phyloP scores from a whole-genome alignment of 1,284 basidiomycete species.

The Taiwanofungus camphoratus region DNA sequence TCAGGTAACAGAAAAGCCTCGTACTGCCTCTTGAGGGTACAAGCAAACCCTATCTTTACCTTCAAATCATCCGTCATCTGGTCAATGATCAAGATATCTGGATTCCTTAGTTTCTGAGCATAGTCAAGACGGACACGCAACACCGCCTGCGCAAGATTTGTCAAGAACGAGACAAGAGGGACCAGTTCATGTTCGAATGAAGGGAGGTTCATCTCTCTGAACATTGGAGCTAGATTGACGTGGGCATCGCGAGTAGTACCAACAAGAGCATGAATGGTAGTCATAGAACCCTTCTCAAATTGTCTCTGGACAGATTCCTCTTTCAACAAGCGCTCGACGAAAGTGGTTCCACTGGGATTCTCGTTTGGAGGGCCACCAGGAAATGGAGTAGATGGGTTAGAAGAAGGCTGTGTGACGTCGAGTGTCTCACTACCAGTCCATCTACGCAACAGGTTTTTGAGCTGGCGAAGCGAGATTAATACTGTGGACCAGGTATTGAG shows the following conservation, averaged over 20 bases:
- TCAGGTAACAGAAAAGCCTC: slow-evolving; percentile 85
- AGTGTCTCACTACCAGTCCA: slow-evolving; percentile 93
- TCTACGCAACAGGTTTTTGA: slow-evolving; percentile 73
- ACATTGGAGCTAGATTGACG: slow-evolving; percentile 70
- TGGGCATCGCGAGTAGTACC: slow-evolving; percentile 86
- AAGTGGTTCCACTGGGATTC: slow-evolving; percentile 59
- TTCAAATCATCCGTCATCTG: slow-evolving; percentile 95
- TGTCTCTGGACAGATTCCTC: slow-evolving; percentile 93
- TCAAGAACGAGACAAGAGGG: slow-evolving; percentile 92
- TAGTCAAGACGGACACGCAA: slow-evolving; percentile 89
- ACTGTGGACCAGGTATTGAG: slow-evolving; percentile 88
- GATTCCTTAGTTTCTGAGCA: slow-evolving; percentile 85
- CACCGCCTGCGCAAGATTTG: slow-evolving; percentile 88
- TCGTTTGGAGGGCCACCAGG: slow-evolving; percentile 11
- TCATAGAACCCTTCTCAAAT: slow-evolving; percentile 91
- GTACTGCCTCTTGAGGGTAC: slow-evolving; percentile 93
- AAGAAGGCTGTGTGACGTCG: slow-evolving; percentile 74
- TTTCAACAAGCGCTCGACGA: slow-evolving; percentile 92
- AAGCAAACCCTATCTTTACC: slow-evolving; percentile 88
- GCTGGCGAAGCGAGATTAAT: slow-evolving; percentile 70
- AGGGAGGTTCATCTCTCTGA: slow-evolving; percentile 84
- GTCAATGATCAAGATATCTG: slow-evolving; percentile 88
- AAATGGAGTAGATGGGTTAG: slow-evolving; percentile 15
- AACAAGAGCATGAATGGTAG: slow-evolving; percentile 83
- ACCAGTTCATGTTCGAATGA: slow-evolving; percentile 92